Conservation (phyloP, 2,329 filamentous ascomycete genomes). For the Byssothecium circinans region DNA sequence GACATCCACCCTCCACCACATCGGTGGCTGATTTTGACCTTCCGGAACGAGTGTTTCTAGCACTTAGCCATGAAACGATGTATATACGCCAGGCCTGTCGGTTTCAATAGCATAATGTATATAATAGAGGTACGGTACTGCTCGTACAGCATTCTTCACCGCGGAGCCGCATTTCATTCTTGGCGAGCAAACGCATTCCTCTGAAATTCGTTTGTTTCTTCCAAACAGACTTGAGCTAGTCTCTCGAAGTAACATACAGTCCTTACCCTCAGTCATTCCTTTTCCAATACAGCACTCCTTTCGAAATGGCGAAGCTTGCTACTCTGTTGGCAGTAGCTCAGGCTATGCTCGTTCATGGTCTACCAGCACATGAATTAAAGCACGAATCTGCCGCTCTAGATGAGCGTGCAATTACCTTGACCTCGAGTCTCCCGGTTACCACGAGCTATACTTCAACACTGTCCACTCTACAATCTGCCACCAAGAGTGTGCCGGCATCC, state of each 20-base stretch:
- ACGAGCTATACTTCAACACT: slow-evolving; percentile 34
- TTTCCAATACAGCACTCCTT: not conserved
- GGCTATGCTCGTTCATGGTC: slow-evolving; percentile 23
- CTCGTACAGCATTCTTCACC: slow-evolving; percentile 19
- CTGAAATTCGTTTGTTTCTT: slow-evolving; percentile 13
- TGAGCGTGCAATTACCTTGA: slow-evolving; percentile 27
- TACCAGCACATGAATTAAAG: slow-evolving; percentile 23
- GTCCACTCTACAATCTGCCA: slow-evolving; percentile 31
- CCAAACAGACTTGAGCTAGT: slow-evolving; percentile 8
- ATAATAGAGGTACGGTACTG: slow-evolving; percentile 18
- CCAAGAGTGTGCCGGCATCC: slow-evolving; percentile 25
- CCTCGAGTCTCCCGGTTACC: slow-evolving; percentile 24
- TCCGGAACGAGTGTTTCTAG: slow-evolving; percentile 22
- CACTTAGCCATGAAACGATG: slow-evolving; percentile 23
- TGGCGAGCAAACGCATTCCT: slow-evolving; percentile 29
- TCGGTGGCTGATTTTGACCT: slow-evolving; percentile 24
- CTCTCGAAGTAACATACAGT: slow-evolving; percentile 13
- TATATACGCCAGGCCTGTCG: slow-evolving; percentile 4
- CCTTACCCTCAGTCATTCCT: slow-evolving; percentile 11
- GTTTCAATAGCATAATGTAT: slow-evolving; percentile 19
- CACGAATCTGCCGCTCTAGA: slow-evolving; percentile 11
- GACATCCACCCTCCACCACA: slow-evolving; percentile 26
- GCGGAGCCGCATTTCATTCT: slow-evolving; percentile 29
- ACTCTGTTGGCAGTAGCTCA: slow-evolving; percentile 29
- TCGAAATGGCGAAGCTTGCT: slow-evolving; percentile 31